Base-by-base conservation (phyloP, 495 filamentous ascomycete species). In the Astrothelium macrocarpum region DNA sequence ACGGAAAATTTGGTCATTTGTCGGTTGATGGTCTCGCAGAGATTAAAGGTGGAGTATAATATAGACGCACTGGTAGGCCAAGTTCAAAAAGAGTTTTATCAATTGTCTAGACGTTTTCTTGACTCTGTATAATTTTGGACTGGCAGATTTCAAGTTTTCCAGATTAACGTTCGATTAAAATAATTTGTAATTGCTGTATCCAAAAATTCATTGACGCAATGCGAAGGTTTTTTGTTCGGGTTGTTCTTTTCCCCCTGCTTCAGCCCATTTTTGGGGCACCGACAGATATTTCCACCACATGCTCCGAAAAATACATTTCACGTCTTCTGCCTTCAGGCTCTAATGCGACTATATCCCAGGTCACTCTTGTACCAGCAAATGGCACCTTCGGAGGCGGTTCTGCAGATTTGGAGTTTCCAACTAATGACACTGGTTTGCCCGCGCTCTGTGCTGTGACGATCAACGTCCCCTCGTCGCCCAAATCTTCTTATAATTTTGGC, bases 361-460 rank as follows among this genome's bases (percentile, higher is more conserved):
- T 65, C 20, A 28, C 56, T 26, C 1, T 63, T 2, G 32, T 68
- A n/a, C 9, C 60, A 23, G 59, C 25, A n/a, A 63, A 65, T 28
- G 36, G 42, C 28, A 71, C 66, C 1, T 69, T 71, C 58, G 23
- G 63, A n/a, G 67, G 66, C 2, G 53, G 61, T 26, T 9, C 59
- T 0, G 46, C 43, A 46, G 60, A 82, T 62, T 64, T 78, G 18
- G 71, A 71, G 25, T 81, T 78, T 61, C 78, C 81, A 7, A 73
- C 68, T 12, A 71, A 75, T 60, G 76, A 79, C 0, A 79, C 76
- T 2, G 66, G 74, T 36, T 71, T 84, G 2, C 80, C 79, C 0
- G 78, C 74, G 25, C 62, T 79, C 10, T 84, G 81, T 63, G 80
- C 78, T 7, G 75, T 81, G 12, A 76, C 75, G 1, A 67, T 83